Conservation (phyloP, 75 land plant species). For the Picea glauca region DNA sequence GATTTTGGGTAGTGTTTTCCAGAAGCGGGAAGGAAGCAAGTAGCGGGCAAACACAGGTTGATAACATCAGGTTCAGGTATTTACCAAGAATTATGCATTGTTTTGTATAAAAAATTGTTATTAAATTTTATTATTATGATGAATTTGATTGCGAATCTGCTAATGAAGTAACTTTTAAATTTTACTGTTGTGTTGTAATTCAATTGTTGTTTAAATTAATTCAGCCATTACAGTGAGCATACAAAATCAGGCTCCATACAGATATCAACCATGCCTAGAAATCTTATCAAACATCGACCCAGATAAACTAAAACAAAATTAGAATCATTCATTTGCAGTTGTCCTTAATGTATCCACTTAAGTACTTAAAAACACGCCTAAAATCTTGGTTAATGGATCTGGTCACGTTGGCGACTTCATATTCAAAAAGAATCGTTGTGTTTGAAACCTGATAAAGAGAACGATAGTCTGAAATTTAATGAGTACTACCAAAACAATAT, state of each 20-base stretch:
- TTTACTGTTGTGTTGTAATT: no score
- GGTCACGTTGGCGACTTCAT: neutral
- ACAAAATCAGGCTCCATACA: neutral
- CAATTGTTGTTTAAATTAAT: no score
- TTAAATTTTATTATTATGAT: no score
- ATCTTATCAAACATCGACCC: neutral
- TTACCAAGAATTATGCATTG: no score
- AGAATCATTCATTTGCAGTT: neutral
- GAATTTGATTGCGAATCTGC: no score
- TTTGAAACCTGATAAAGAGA: neutral
- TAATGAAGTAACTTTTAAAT: no score
- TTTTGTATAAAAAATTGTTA: no score
- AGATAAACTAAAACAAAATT: conserved; percentile 4
- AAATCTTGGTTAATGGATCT: neutral
- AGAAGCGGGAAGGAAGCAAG: no score
- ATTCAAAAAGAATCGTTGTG: neutral
- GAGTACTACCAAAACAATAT: neutral
- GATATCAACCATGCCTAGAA: neutral
- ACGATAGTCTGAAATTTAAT: neutral
- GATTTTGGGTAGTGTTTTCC: no score
- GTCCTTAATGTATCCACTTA: neutral
- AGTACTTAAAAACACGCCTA: neutral
- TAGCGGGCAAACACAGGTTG: no score
- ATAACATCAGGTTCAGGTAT: no score
- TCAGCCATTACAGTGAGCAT: no score